Base-by-base conservation (phyloP, 1,139 yeast species). In the Sugiyamaella japonica region DNA sequence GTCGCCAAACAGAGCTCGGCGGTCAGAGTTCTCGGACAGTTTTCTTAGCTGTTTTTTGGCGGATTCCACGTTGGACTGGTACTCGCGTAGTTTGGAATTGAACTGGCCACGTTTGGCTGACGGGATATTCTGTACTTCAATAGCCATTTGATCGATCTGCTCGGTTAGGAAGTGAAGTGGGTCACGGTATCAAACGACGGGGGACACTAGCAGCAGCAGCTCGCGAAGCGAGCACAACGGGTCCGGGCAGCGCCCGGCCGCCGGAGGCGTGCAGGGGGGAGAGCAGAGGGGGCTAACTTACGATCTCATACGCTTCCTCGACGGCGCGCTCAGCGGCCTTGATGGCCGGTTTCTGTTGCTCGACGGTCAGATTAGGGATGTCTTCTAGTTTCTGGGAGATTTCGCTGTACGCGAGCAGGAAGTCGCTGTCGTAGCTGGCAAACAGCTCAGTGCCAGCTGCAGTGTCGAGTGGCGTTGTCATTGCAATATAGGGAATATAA, bases 101-200 rank as follows among this genome's bases (percentile, higher is more conserved):
- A 79, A 85, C 10, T 81, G 73, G 1, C 90, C 79, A 56, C 96
- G 75, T 60, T 83, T 79, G 48, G 79, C 80, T 1, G 90, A 83
- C 5, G 96, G 89, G 52, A 89, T 78, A 64, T 85, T 86, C 67
- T 86, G 93, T 1, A 89, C 86, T 66, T 89, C 96, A 41, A 89
- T 76, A 36, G 81, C 79, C 84, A 89, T 83, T 63, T 89, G 95
- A 66, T 88, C 95, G 48, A 87, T 74, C 63, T 71, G 12, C 17
- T 5, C 5, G 50, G 17, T 34, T 45, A 20, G 25, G n/a, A n/a
- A n/a, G n/a, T n/a, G n/a, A n/a, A n/a, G n/a, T n/a, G n/a, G n/a
- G n/a, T n/a, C n/a, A n/a, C n/a, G n/a, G n/a, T n/a, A n/a, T n/a
- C n/a, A n/a, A n/a, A n/a, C n/a, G n/a, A n/a, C n/a, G n/a, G n/a